Percentiles rank a stretch among this genome's conserved stretches.
These are phyloP conservation scores for Potentilla sterilis DNA, from an alignment of 306 rosid species.

Conservation along the genomic window DNA sequence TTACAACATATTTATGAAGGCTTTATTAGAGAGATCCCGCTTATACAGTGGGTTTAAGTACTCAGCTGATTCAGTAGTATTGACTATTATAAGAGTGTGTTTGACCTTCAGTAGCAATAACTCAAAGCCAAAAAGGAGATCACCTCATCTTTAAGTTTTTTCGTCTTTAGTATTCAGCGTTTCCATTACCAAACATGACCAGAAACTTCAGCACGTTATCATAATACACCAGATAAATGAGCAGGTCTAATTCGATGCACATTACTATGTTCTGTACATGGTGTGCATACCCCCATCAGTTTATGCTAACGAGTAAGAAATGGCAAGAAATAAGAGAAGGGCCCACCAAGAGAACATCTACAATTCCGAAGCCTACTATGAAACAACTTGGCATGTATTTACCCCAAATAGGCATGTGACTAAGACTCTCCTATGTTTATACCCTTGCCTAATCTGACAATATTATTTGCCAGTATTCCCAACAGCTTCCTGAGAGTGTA, in stretches of 20 bases:
- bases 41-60: neutral
- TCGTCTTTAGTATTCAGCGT: neutral
- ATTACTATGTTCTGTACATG: neutral
- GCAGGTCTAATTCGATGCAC: neutral
- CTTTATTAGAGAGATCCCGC: neutral
- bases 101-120: neutral
- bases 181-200: neutral
- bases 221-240: neutral
- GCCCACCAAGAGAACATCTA: neutral
- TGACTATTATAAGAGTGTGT: neutral
- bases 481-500: conserved; percentile 1
- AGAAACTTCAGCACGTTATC: neutral
- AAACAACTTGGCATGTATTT: neutral
- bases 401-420: neutral
- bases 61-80: neutral
- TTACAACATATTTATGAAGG: neutral
- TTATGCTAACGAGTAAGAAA: no score
- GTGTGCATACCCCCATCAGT: neutral
- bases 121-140: neutral
- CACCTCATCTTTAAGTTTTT: neutral
- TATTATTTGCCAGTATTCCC: neutral
- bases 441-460: neutral
- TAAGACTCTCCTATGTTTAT: neutral
- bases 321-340: neutral
- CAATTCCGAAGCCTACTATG: neutral